These are phyloP conservation scores for Corynascus novoguineensis DNA, from an alignment of 495 filamentous ascomycete species.

Conservation along the genomic window DNA sequence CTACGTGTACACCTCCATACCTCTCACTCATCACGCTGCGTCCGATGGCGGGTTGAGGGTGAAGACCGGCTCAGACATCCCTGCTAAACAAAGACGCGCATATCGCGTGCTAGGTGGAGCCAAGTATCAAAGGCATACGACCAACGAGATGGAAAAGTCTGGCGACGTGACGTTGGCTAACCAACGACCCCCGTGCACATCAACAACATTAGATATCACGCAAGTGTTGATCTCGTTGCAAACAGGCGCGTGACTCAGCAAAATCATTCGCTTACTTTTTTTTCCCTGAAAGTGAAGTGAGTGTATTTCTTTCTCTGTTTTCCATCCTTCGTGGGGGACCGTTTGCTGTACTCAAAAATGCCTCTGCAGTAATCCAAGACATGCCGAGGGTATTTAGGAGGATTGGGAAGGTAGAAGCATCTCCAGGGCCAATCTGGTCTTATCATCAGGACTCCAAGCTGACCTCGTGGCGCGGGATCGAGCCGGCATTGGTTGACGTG, in stretches of 20 bases:
- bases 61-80: too few relatives aligned
- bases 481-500: constrained; percentile 14
- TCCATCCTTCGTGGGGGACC: not conserved
- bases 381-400: not conserved
- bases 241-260: constrained; percentile 2
- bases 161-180: not conserved
- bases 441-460: not conserved
- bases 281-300: too few relatives aligned
- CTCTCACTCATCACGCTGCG: too few relatives aligned
- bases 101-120: too few relatives aligned
- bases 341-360: constrained; percentile 3
- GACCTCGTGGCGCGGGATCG: constrained; percentile 13
- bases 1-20: too few relatives aligned
- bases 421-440: constrained; percentile 2
- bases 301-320: not conserved
- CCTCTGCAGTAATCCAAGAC: constrained; percentile 13
- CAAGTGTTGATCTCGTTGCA: not conserved
- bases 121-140: not conserved
- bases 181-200: not conserved
- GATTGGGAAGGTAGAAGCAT: not conserved
- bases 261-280: too few relatives aligned
- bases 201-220: not conserved
- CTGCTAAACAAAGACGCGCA: not conserved
- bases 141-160: not conserved
- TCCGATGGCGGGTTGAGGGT: too few relatives aligned